A percentile compares a stretch with the other conserved stretches of the same genome.
Conservation (phyloP, 768 basidiomycete genomes). For the Gymnopilus junonius region DNA sequence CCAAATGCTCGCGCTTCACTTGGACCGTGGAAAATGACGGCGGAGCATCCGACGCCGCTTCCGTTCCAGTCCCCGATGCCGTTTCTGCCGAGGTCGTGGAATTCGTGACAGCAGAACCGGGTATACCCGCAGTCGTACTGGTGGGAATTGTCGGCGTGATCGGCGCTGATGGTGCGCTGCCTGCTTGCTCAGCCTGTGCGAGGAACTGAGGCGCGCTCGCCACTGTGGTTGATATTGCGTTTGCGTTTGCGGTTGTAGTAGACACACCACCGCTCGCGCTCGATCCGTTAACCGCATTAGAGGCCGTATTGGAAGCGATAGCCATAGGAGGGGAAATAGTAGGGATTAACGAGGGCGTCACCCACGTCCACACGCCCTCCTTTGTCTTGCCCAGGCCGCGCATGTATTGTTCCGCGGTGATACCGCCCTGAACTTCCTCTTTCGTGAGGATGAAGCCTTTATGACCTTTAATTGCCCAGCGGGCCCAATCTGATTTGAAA, state of each 20-base stretch:
- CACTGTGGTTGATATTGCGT: background rate
- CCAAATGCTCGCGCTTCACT: background rate
- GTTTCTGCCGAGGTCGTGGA: background rate
- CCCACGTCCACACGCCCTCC: conserved; percentile 21
- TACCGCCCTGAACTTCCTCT: conserved; percentile 37
- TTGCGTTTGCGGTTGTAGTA: background rate
- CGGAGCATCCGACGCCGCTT: background rate
- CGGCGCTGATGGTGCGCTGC: background rate
- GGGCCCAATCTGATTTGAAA: conserved; percentile 39
- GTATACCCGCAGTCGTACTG: no score
- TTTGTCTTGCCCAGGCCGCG: conserved; percentile 27
- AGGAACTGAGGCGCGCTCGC: background rate
- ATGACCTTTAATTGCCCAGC: conserved; percentile 43
- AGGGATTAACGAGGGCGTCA: background rate
- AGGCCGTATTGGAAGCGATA: background rate
- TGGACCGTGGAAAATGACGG: background rate
- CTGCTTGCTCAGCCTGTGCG: background rate
- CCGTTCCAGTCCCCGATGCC: background rate
- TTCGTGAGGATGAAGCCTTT: conserved; percentile 45
- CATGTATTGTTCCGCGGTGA: conserved; percentile 35
- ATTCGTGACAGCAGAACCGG: background rate
- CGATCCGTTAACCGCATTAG: no score
- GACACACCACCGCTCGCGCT: background rate
- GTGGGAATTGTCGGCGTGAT: background rate
- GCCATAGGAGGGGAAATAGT: background rate